Percentiles rank a stretch among this genome's conserved stretches.
Conservation (phyloP, 2,329 filamentous ascomycete genomes). For the Ophiostoma montium region DNA sequence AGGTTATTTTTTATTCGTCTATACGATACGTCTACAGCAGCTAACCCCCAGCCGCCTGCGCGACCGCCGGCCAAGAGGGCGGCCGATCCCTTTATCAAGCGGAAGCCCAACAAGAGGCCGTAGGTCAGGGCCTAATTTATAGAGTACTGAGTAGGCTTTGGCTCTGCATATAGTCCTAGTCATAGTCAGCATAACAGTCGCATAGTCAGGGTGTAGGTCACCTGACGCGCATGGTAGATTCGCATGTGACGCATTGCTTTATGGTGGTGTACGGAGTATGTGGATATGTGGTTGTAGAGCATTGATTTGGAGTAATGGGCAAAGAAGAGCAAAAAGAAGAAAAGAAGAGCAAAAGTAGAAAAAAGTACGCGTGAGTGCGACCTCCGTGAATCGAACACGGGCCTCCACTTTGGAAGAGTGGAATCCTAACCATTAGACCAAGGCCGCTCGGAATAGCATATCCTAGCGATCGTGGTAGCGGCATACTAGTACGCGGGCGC, state of each 20-base stretch:
- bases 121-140: too few species aligned
- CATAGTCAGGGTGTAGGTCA: too few species aligned
- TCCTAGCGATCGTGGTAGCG: too few species aligned
- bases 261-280: too few species aligned
- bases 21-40: background rate
- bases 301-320: too few species aligned
- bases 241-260: too few species aligned
- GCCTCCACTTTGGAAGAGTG: conserved; percentile 9
- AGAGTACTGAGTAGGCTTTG: too few species aligned
- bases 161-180: too few species aligned
- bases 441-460: too few species aligned
- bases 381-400: conserved; percentile 11
- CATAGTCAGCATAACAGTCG: too few species aligned
- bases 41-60: conserved; percentile 5
- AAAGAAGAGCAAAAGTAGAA: background rate
- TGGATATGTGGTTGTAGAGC: too few species aligned
- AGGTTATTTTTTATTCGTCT: background rate
- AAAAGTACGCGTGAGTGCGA: conserved; percentile 5
- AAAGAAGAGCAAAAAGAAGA: background rate
- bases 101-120: conserved; percentile 8
- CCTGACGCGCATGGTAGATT: too few species aligned
- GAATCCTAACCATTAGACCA: conserved; percentile 11
- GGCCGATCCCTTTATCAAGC: conserved; percentile 31
- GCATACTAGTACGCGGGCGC: background rate
- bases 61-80: conserved; percentile 24